Conservation (phyloP, 1,284 basidiomycete species). For the Grifola frondosa region DNA sequence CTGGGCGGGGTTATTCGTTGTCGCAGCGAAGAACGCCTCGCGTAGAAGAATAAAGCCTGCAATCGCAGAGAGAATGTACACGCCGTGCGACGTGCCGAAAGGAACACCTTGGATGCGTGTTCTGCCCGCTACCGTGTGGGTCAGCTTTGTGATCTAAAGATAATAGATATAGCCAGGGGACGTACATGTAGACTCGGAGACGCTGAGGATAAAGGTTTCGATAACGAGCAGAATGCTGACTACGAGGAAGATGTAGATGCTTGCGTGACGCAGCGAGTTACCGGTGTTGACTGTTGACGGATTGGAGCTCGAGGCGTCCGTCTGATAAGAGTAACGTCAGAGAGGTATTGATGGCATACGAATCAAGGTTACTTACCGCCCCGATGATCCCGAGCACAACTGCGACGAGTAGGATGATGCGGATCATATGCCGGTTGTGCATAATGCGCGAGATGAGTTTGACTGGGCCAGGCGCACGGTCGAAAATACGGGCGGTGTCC, state of each 20-base stretch:
- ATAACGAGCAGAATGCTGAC: constrained; percentile 40
- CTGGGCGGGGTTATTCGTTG: constrained; percentile 37
- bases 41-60: constrained; percentile 41
- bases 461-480: constrained; percentile 11
- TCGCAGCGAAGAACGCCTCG: constrained; percentile 41
- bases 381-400: constrained; percentile 42
- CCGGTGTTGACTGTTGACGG: constrained; percentile 16
- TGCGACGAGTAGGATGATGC: constrained; percentile 31
- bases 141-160: too few species aligned
- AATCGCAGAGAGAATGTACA: constrained; percentile 37
- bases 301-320: constrained; percentile 1
- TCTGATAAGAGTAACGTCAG: not conserved
- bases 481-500: constrained; percentile 19
- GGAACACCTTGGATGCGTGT: too few species aligned
- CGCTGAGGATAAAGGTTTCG: constrained; percentile 37
- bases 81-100: constrained; percentile 36
- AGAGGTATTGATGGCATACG: not conserved
- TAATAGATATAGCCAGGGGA: not conserved
- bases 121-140: too few species aligned
- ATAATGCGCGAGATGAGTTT: constrained; percentile 31
- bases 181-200: constrained; percentile 13
- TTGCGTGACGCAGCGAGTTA: constrained; percentile 32
- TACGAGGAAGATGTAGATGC: constrained; percentile 46
- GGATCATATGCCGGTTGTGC: constrained; percentile 35
- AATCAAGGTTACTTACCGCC: constrained; percentile 16